phyloP scores from a whole-genome alignment of 129 eudicot genomes.

The Artemisia argyi region DNA sequence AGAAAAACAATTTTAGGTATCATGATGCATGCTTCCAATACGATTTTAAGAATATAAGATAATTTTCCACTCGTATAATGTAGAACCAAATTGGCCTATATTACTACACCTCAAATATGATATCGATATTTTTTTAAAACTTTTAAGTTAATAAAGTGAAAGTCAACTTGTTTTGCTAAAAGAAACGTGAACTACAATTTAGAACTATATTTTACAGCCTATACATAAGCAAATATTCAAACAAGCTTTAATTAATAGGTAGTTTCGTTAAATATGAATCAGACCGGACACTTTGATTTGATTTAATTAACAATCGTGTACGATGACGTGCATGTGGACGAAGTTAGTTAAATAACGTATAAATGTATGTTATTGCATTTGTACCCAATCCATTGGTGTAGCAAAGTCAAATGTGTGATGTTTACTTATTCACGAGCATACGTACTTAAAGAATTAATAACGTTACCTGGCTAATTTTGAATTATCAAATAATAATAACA shows the following conservation, averaged over 20 bases:
- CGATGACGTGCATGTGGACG: conserved; percentile 18
- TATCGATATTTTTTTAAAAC: background rate
- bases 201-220: background rate
- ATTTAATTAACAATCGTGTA: background rate
- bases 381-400: conserved; percentile 23
- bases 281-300: conserved; percentile 2
- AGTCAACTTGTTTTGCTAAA: background rate
- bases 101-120: background rate
- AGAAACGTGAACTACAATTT: background rate
- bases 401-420: conserved; percentile 28
- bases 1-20: background rate
- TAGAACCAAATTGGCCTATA: background rate
- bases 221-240: background rate
- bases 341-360: conserved; percentile 31
- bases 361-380: conserved; percentile 9
- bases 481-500: background rate
- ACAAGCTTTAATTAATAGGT: background rate
- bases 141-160: background rate
- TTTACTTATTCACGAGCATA: conserved; percentile 3
- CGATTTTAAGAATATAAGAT: no score
- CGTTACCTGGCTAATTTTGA: background rate
- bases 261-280: background rate
- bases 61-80: background rate
- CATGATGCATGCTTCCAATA: background rate
- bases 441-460: background rate